Evolutionary conservation across 495 filamentous ascomycete species (phyloP).

Genomic region (Penicillium taxi): DNA sequence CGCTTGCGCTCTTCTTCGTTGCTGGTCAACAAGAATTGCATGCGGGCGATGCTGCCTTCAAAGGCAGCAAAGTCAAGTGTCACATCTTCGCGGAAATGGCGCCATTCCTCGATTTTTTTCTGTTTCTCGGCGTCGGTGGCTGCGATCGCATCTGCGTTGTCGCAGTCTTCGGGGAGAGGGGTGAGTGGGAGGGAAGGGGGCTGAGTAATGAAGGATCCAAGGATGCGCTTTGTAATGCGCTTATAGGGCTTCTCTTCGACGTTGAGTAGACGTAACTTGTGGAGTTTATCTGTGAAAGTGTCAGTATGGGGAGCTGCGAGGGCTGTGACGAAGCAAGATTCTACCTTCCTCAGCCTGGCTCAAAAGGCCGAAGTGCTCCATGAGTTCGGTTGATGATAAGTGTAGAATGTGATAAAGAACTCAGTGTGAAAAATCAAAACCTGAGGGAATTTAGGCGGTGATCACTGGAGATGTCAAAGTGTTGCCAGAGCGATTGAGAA

Average conservation of each 20-base stretch:
- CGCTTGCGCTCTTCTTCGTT: slow-evolving; percentile 79
- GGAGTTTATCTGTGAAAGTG: slow-evolving; percentile 58
- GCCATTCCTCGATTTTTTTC: slow-evolving; percentile 47
- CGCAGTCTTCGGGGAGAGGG: slow-evolving; percentile 59
- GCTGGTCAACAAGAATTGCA: slow-evolving; percentile 77
- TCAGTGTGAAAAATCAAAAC: neutral
- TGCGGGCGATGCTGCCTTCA: slow-evolving; percentile 76
- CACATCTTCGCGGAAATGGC: slow-evolving; percentile 68
- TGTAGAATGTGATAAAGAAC: too few species aligned
- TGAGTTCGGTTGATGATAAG: too few species aligned
- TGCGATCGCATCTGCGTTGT: slow-evolving; percentile 29
- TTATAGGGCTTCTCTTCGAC: slow-evolving; percentile 93
- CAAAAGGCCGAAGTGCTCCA: slow-evolving; percentile 42
- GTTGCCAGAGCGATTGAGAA: too few species aligned
- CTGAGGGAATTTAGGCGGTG: neutral
- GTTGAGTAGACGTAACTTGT: slow-evolving; percentile 81
- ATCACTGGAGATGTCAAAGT: neutral
- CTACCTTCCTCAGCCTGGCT: slow-evolving; percentile 48
- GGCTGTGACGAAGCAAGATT: slow-evolving; percentile 5
- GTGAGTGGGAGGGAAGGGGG: slow-evolving; percentile 54
- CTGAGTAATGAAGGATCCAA: slow-evolving; percentile 50
- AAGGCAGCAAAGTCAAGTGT: slow-evolving; percentile 86
- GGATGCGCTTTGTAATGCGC: slow-evolving; percentile 73
- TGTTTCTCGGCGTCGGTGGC: slow-evolving; percentile 31
- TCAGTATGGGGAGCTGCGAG: slow-evolving; percentile 14